These are phyloP conservation scores for Cystobasidiaceae sp. DNA, from an alignment of 1,284 basidiomycete species.

Conservation along the genomic window DNA sequence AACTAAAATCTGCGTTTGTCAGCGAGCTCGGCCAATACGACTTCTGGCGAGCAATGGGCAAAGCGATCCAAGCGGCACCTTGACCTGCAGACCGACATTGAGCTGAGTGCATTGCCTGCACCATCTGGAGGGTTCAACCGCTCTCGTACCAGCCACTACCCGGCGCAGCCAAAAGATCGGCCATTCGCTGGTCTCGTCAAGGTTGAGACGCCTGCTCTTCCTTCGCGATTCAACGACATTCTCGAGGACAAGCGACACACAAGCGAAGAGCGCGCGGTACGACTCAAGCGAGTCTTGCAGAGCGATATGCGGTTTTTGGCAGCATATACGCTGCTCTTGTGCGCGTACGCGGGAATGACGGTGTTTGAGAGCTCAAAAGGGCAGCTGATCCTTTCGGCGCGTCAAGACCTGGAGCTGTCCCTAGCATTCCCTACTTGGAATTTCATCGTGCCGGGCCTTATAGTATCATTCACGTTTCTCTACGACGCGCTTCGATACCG, in stretches of 20 bases:
- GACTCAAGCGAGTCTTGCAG: background rate
- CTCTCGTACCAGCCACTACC: background rate
- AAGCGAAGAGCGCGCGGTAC: background rate
- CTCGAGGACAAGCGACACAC: background rate
- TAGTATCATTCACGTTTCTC: background rate
- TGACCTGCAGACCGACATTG: background rate
- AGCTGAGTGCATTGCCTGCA: background rate
- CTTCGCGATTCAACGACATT: background rate
- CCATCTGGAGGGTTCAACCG: background rate
- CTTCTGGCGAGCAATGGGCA: background rate
- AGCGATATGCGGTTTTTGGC: background rate
- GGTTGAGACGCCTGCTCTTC: background rate
- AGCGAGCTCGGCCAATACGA: too few relatives aligned
- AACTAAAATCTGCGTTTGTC: too few relatives aligned
- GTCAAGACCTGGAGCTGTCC: background rate
- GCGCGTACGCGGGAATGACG: background rate
- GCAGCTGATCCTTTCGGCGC: background rate
- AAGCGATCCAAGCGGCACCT: background rate
- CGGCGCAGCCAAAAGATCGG: background rate
- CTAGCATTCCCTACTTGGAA: background rate
- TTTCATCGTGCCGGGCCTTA: background rate
- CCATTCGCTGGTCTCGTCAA: background rate
- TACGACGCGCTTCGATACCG: background rate
- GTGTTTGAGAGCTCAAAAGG: background rate
- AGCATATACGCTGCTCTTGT: background rate